phyloP scores from a whole-genome alignment of 768 basidiomycete species.

The Mrakia blollopis region DNA sequence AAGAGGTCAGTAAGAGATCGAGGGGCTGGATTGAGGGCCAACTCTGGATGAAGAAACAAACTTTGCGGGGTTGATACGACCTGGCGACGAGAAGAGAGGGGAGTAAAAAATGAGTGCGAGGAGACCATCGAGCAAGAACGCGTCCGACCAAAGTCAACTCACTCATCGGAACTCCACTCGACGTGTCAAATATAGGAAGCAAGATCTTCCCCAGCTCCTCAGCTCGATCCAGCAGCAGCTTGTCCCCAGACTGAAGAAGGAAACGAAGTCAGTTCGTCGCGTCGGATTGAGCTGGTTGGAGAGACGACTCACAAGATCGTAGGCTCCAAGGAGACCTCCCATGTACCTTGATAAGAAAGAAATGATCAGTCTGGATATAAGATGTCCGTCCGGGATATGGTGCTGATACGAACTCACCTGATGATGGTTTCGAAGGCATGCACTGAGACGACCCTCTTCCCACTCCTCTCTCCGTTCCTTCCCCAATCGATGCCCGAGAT shows the following conservation, averaged over 20 bases:
- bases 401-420: slow-evolving; percentile 34
- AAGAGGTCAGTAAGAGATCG: too few relatives aligned
- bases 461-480: not conserved
- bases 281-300: not conserved
- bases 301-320: slow-evolving; percentile 35
- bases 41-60: too few relatives aligned
- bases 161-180: slow-evolving; percentile 20
- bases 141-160: not conserved
- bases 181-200: slow-evolving; percentile 27
- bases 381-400: too few relatives aligned
- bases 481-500: slow-evolving; percentile 32
- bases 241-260: slow-evolving; percentile 39
- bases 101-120: not conserved
- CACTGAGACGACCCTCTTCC: slow-evolving; percentile 29
- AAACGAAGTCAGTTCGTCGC: not conserved
- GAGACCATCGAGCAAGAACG: not conserved
- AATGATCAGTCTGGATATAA: too few relatives aligned
- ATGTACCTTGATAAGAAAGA: slow-evolving; percentile 11
- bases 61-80: slow-evolving; percentile 18
- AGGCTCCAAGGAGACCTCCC: slow-evolving; percentile 26
- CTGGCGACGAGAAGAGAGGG: not conserved
- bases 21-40: too few relatives aligned
- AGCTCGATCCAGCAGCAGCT: slow-evolving; percentile 46
- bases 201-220: slow-evolving; percentile 33
- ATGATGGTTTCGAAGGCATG: slow-evolving; percentile 48